Evolutionary conservation across 148 eudicot species (phyloP).

Genomic region (Gaultheria prostrata): DNA sequence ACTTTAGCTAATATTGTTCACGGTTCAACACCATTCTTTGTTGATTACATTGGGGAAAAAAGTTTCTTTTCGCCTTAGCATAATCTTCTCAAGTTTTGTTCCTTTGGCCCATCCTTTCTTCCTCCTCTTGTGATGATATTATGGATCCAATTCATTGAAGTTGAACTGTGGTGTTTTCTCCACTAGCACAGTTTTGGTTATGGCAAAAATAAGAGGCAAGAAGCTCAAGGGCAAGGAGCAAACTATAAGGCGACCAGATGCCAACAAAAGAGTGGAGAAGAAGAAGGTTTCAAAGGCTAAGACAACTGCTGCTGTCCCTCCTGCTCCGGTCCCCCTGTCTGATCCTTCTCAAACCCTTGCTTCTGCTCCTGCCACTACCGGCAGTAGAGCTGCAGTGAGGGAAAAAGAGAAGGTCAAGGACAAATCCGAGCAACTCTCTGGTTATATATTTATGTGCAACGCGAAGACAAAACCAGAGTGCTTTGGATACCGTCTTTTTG

Average conservation of each 20-base stretch:
- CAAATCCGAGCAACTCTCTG: conserved; percentile 14
- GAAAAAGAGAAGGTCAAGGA: conserved; percentile 4
- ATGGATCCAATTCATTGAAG: neutral
- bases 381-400: neutral
- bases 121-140: neutral
- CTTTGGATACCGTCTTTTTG: conserved; percentile 47
- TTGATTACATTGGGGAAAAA: neutral
- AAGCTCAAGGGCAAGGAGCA: neutral
- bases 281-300: neutral
- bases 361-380: conserved; percentile 13
- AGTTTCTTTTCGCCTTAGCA: neutral
- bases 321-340: conserved; percentile 1
- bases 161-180: conserved; percentile 10
- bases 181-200: conserved; percentile 7
- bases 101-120: neutral
- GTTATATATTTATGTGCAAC: conserved; percentile 59
- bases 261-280: conserved; percentile 13
- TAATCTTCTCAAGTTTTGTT: neutral
- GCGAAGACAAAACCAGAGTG: conserved; percentile 47
- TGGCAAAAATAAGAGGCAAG: conserved; percentile 21
- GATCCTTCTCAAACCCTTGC: neutral
- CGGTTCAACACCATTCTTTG: neutral
- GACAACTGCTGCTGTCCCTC: neutral
- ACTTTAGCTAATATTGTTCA: neutral
- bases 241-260: conserved; percentile 1